Evolutionary conservation across 1,284 basidiomycete species (phyloP).

Genomic region (Psilocybe mexicana): DNA sequence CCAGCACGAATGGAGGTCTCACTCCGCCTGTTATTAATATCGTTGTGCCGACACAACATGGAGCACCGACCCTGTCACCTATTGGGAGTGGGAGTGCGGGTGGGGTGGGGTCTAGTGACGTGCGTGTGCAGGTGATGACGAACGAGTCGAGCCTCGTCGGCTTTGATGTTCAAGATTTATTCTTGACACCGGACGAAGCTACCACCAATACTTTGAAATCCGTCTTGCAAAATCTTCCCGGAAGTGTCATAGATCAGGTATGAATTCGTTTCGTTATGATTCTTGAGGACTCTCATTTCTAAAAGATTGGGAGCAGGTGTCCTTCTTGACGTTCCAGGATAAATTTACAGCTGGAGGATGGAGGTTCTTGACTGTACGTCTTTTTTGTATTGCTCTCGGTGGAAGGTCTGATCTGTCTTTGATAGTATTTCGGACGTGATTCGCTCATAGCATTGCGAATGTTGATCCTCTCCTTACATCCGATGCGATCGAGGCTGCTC

Average conservation of each 20-base stretch:
- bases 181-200: constrained; percentile 20
- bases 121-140: constrained; percentile 24
- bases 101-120: neutral
- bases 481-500: constrained; percentile 26
- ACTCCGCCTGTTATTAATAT: constrained; percentile 26
- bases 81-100: neutral
- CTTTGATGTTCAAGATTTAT: constrained; percentile 19
- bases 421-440: constrained; percentile 30
- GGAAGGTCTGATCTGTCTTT: neutral
- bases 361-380: constrained; percentile 28
- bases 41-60: constrained; percentile 15
- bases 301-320: constrained; percentile 20
- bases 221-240: constrained; percentile 17
- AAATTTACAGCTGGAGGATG: constrained; percentile 30
- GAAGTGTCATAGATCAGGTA: constrained; percentile 24
- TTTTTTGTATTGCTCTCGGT: neutral
- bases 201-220: constrained; percentile 19
- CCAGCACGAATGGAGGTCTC: constrained; percentile 16
- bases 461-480: constrained; percentile 27
- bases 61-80: neutral
- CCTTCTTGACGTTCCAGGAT: constrained; percentile 27
- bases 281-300: neutral
- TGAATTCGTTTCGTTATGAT: neutral
- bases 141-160: constrained; percentile 26
- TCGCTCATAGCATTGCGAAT: constrained; percentile 28